Percentiles rank a stretch among this genome's conserved stretches.
phyloP scores from a whole-genome alignment of 108 stramenopile genomes.

The Pseudonitzschia pungens region DNA sequence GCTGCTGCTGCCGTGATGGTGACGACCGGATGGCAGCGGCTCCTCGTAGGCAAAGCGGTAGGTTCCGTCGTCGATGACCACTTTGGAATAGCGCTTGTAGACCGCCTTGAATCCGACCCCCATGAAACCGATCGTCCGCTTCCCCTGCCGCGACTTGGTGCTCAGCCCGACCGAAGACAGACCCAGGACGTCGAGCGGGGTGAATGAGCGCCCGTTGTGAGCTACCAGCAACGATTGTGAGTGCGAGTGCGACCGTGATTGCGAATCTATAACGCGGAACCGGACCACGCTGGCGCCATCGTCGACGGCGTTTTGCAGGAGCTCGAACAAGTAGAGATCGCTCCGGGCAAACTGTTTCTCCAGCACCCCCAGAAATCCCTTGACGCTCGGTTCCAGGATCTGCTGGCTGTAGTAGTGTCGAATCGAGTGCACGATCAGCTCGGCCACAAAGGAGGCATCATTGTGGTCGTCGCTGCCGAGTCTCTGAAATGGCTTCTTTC shows the following conservation, averaged over 20 bases:
- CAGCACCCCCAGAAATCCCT: conserved; percentile 24
- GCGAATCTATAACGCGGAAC: neutral
- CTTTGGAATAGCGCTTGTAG: neutral
- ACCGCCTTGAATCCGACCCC: conserved; percentile 15
- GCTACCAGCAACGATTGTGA: neutral
- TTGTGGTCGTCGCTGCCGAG: neutral
- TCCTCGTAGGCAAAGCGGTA: conserved; percentile 9
- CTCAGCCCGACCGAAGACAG: conserved; percentile 13
- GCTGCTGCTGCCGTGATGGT: neutral
- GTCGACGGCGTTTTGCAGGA: conserved; percentile 33
- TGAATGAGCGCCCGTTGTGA: neutral
- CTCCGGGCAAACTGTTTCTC: conserved; percentile 32
- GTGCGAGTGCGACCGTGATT: too few species aligned
- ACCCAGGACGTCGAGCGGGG: conserved; percentile 6
- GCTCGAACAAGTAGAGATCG: conserved; percentile 27
- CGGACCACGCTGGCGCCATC: conserved; percentile 20
- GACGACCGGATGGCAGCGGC: neutral
- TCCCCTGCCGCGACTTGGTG: conserved; percentile 11
- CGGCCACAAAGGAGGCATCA: neutral
- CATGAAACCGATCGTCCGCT: conserved; percentile 32
- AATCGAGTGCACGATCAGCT: conserved; percentile 1
- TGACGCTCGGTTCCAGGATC: conserved; percentile 26
- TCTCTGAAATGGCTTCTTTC: too few species aligned
- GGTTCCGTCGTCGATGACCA: conserved; percentile 13
- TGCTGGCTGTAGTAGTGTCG: conserved; percentile 27